Evolutionary conservation across 305 asterid species (phyloP).

Genomic region (Fraxinus greggii): DNA sequence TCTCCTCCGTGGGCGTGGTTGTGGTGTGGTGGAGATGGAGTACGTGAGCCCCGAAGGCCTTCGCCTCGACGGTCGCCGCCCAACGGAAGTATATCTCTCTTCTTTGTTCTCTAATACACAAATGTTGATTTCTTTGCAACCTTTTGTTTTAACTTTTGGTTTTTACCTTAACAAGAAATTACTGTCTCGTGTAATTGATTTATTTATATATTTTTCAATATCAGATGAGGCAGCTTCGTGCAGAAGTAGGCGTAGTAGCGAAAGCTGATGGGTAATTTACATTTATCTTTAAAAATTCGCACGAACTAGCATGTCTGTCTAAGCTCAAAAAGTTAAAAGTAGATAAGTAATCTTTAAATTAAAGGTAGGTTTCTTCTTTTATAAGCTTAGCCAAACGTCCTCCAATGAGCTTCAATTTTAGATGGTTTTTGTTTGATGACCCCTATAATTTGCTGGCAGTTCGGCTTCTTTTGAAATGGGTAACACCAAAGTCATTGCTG

Average conservation of each 20-base stretch:
- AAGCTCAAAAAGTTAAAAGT: neutral
- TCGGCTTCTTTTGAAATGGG: constrained; percentile 98
- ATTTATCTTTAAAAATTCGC: neutral
- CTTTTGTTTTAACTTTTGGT: neutral
- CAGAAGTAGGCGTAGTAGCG: constrained; percentile 79
- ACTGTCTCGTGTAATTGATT: neutral
- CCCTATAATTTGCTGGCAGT: constrained; percentile 43
- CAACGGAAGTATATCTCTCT: constrained; percentile 61
- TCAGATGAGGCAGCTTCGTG: constrained; percentile 95
- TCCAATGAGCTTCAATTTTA: neutral
- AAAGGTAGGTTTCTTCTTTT: neutral
- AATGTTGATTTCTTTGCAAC: neutral
- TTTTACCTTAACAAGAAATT: neutral
- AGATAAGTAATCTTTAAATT: neutral
- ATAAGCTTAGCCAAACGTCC: neutral
- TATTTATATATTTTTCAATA: constrained; percentile 13
- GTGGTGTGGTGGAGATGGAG: constrained; percentile 50
- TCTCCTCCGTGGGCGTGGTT: neutral
- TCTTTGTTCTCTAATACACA: neutral
- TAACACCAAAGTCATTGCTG: constrained; percentile 95
- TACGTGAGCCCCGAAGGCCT: constrained; percentile 96
- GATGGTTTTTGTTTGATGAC: neutral
- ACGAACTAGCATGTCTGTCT: neutral
- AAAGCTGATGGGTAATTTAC: constrained; percentile 81
- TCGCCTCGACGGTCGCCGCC: constrained; percentile 94